Evolutionary conservation across 2,329 filamentous ascomycete species (phyloP).

Genomic region (Diaporthe batatas): DNA sequence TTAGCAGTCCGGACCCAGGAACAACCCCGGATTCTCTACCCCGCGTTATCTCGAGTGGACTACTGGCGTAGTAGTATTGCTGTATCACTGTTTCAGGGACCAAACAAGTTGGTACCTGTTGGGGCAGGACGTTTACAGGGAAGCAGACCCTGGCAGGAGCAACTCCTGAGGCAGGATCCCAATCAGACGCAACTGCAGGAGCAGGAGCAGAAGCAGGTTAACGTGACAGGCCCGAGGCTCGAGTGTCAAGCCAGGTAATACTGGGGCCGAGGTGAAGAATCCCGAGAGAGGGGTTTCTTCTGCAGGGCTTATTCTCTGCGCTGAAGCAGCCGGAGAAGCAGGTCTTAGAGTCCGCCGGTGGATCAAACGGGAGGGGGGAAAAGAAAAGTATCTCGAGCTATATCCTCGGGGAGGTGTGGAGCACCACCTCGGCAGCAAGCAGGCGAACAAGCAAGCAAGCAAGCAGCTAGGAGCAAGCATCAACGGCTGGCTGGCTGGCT

Average conservation of each 20-base stretch:
- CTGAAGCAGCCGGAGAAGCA: slow-evolving; percentile 19
- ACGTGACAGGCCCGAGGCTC: not conserved
- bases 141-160: not conserved
- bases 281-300: not conserved
- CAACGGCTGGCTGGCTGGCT: slow-evolving; percentile 4
- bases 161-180: not conserved
- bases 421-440: slow-evolving; percentile 28
- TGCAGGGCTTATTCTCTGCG: not conserved
- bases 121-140: not conserved
- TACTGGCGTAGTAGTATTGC: slow-evolving; percentile 13
- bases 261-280: slow-evolving; percentile 1
- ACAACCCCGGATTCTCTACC: slow-evolving; percentile 27
- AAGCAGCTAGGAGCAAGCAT: slow-evolving; percentile 11
- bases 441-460: not conserved
- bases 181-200: not conserved
- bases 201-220: not conserved
- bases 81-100: slow-evolving; percentile 1
- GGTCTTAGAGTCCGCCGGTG: not conserved
- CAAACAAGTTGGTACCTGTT: not conserved
- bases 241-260: not conserved
- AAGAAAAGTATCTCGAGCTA: not conserved
- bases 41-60: slow-evolving; percentile 10
- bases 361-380: slow-evolving; percentile 13
- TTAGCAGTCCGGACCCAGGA: not conserved
- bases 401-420: slow-evolving; percentile 23